A percentile compares a stretch with the other conserved stretches of the same genome.
Evolutionary conservation across 2,329 filamentous ascomycete species (phyloP).

Genomic region (Ophiostoma tasmaniense): DNA sequence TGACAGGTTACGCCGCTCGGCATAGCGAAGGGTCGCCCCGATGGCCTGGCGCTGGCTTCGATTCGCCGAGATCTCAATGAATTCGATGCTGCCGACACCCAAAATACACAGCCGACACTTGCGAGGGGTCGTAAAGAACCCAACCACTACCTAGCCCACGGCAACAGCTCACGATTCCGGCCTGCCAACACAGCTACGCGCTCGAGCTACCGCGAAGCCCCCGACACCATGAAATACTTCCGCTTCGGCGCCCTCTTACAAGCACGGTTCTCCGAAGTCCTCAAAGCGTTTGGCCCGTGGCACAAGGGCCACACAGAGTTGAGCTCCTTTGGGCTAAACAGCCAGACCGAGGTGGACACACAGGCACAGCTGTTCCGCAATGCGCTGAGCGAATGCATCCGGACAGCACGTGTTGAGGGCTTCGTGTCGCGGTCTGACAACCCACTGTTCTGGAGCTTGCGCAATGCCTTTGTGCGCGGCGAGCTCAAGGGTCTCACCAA

Average conservation of each 20-base stretch:
- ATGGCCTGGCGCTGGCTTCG: background rate
- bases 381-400: conserved; percentile 37
- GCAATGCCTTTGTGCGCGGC: conserved; percentile 48
- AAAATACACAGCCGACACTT: background rate
- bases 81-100: background rate
- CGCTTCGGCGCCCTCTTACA: conserved; percentile 24
- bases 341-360: conserved; percentile 35
- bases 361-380: conserved; percentile 40
- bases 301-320: conserved; percentile 24
- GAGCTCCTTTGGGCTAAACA: conserved; percentile 30
- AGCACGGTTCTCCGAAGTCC: conserved; percentile 30
- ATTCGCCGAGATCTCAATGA: conserved; percentile 11
- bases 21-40: background rate
- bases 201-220: conserved; percentile 3
- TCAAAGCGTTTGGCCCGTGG: conserved; percentile 27
- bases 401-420: conserved; percentile 33
- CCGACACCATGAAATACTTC: conserved; percentile 1
- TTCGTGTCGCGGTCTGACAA: conserved; percentile 36
- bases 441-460: conserved; percentile 49
- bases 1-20: background rate
- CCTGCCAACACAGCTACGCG: background rate
- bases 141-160: conserved; percentile 1
- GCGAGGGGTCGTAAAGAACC: background rate
- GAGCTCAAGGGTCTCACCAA: conserved; percentile 42
- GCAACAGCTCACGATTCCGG: background rate